Base-by-base conservation (phyloP, 805 yeast genomes). In the Barnettozyma sucrosica region DNA sequence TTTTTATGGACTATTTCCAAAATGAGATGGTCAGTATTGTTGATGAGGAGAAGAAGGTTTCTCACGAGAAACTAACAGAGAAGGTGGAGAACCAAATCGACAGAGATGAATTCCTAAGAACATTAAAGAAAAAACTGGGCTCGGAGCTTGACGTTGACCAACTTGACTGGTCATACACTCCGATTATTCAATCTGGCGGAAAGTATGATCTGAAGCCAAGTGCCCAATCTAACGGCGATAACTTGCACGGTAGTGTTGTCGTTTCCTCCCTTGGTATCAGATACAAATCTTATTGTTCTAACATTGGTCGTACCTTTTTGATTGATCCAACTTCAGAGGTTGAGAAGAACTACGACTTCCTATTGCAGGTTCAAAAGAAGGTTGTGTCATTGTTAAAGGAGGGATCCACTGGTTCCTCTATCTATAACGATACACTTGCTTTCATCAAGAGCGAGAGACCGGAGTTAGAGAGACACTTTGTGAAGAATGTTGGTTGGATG, bases 121-220 rank as follows among this genome's bases (percentile, higher is more conserved):
- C 66, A 36, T 62, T 79, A 58, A 79, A 81, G 58, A 76, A 77
- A 54, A 72, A 74, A 48, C 55, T 77, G 19, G 83, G 85, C 41
- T 70, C 76, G 30, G 92, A 85, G 46, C 84, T 89, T 51, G 95
- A 89, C 58, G 71, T 83, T 5, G 80, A 79, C 51, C 77, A 80
- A 53, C 68, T 92, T 19, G 98, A 92, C 64, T 92, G 97, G 97
- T 86, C 95, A 55, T 89, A 87, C 65, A 80, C 89, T 47, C 97
- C 98, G 25, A 86, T 89, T 45, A 76, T 89, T 45, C 95, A 89
- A 68, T 84, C 95, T 56, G 95, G 95, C 46, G 89, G 88, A 32
- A 80, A 81, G 47, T 90, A 81, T 61, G 96, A 89, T 65, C 71
- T 90, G 60, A 82, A 77, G 58, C 90, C 95, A 38, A 81, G 92